Percentiles rank a stretch among this genome's conserved stretches.
phyloP scores from a whole-genome alignment of 805 yeast genomes.

The Cyberlindnera maritima region DNA sequence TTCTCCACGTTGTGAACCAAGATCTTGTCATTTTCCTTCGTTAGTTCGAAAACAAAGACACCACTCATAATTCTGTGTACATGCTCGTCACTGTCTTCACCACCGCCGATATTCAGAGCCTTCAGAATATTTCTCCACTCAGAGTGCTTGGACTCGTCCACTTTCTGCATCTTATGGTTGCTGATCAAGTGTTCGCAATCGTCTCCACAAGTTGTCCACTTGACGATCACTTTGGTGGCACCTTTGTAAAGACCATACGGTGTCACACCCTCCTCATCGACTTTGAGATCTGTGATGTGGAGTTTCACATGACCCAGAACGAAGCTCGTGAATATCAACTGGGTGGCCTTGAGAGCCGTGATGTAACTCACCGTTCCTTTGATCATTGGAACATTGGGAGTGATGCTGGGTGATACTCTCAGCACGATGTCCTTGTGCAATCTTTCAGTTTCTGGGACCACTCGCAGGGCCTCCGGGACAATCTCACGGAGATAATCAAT shows the following conservation, averaged over 20 bases:
- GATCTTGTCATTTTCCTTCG: slow-evolving; percentile 50
- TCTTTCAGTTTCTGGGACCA: slow-evolving; percentile 41
- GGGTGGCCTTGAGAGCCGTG: slow-evolving; percentile 55
- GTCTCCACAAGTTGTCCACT: slow-evolving; percentile 57
- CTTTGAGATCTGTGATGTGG: slow-evolving; percentile 39
- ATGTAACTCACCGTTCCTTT: slow-evolving; percentile 55
- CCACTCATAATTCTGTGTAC: slow-evolving; percentile 38
- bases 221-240: slow-evolving; percentile 48
- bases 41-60: slow-evolving; percentile 63
- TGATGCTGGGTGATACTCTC: slow-evolving; percentile 53
- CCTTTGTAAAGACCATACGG: slow-evolving; percentile 15
- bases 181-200: slow-evolving; percentile 47
- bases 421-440: slow-evolving; percentile 48
- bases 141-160: background rate
- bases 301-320: slow-evolving; percentile 50
- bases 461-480: slow-evolving; percentile 50
- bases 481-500: slow-evolving; percentile 44
- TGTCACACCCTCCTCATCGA: slow-evolving; percentile 14
- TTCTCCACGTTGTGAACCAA: slow-evolving; percentile 66
- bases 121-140: slow-evolving; percentile 5
- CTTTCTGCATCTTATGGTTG: background rate
- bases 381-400: slow-evolving; percentile 50
- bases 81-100: slow-evolving; percentile 2
- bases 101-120: background rate
- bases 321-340: slow-evolving; percentile 50